These are phyloP conservation scores for Xylaria sp. DNA, from an alignment of 2,329 filamentous ascomycete species.

Conservation along the genomic window DNA sequence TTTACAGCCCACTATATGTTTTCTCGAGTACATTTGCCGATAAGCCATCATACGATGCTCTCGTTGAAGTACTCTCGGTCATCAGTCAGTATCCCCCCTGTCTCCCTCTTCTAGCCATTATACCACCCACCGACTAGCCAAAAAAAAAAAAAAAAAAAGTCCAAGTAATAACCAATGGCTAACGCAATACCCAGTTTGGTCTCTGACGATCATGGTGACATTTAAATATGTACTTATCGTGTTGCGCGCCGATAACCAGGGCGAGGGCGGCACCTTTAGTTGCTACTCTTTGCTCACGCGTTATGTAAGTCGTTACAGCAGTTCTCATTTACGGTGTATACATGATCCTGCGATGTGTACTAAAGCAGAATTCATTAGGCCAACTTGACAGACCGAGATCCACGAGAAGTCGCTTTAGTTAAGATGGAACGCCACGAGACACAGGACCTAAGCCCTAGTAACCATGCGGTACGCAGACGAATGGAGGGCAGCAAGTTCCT, in stretches of 20 bases:
- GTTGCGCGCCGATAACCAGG: conserved; percentile 74
- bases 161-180: neutral
- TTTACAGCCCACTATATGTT: conserved; percentile 72
- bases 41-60: conserved; percentile 65
- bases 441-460: conserved; percentile 66
- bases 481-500: conserved; percentile 67
- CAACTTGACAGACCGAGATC: conserved; percentile 70
- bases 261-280: conserved; percentile 76
- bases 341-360: neutral
- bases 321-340: neutral
- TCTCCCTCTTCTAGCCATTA: neutral
- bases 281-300: conserved; percentile 73
- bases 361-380: conserved; percentile 51
- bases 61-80: conserved; percentile 73
- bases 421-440: conserved; percentile 70
- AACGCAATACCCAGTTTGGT: conserved; percentile 63
- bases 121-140: too few species aligned
- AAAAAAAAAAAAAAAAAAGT: too few species aligned
- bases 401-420: conserved; percentile 64
- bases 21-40: conserved; percentile 74
- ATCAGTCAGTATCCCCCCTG: conserved; percentile 54
- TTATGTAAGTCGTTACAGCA: conserved; percentile 55
- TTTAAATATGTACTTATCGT: conserved; percentile 76
- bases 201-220: conserved; percentile 74
- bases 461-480: conserved; percentile 34